Percentiles rank a stretch among this genome's conserved stretches.
These are phyloP conservation scores for Aureobasidium sp. DNA, from an alignment of 2,329 filamentous ascomycete species.

Conservation along the genomic window DNA sequence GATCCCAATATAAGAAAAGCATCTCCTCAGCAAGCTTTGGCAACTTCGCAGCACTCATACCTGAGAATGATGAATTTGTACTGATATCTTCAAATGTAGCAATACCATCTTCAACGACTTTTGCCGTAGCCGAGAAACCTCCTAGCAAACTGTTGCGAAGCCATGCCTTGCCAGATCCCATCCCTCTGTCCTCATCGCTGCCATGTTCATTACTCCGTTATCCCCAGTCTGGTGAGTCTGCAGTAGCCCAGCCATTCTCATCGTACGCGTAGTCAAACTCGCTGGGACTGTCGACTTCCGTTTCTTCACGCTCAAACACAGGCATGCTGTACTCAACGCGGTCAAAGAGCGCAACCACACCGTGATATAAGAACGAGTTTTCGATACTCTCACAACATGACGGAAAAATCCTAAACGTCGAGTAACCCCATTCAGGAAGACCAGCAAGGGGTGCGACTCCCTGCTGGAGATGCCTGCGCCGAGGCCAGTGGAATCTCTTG, in stretches of 20 bases:
- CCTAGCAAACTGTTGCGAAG: no score
- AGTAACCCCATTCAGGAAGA: slow-evolving; percentile 5
- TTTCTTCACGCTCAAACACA: neutral
- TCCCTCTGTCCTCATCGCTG: no score
- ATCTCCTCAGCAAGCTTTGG: no score
- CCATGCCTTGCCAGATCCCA: no score
- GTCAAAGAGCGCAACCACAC: neutral
- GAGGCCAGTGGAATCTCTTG: neutral
- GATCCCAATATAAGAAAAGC: no score
- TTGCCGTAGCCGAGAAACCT: no score
- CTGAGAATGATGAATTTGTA: no score
- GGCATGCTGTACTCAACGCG: neutral
- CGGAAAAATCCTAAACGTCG: neutral
- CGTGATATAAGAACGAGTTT: neutral
- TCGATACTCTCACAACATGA: neutral
- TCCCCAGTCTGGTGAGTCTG: neutral
- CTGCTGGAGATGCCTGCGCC: neutral
- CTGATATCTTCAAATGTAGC: no score
- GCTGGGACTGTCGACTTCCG: neutral
- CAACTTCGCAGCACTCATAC: no score
- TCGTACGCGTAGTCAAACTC: neutral
- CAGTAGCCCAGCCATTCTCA: neutral
- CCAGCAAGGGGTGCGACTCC: neutral
- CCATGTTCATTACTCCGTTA: no score
- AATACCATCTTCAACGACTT: no score